phyloP scores from a whole-genome alignment of 768 basidiomycete species.

The Megacollybia marginata region DNA sequence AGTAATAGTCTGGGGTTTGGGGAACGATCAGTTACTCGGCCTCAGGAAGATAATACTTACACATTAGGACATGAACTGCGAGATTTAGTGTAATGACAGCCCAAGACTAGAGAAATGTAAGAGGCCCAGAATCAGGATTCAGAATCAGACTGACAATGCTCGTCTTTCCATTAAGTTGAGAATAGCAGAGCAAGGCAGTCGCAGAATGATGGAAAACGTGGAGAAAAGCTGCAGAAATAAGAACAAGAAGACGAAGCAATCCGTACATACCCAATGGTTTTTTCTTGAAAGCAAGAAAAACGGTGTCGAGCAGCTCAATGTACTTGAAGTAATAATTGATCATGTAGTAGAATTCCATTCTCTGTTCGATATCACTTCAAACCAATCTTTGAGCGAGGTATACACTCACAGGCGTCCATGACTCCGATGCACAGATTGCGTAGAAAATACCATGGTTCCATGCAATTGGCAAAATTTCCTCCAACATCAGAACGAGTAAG shows the following conservation, averaged over 20 bases:
- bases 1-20: slow-evolving; percentile 80
- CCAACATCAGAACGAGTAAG: slow-evolving; percentile 81
- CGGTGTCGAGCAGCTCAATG: slow-evolving; percentile 90
- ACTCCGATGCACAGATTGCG: slow-evolving; percentile 65
- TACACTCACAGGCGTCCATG: slow-evolving; percentile 82
- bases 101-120: slow-evolving; percentile 67
- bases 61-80: slow-evolving; percentile 95
- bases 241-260: neutral
- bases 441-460: slow-evolving; percentile 66
- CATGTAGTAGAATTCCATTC: slow-evolving; percentile 95
- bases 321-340: slow-evolving; percentile 99
- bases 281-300: slow-evolving; percentile 97
- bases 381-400: neutral
- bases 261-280: slow-evolving; percentile 80
- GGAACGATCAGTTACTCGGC: slow-evolving; percentile 1
- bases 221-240: slow-evolving; percentile 64
- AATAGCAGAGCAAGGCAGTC: slow-evolving; percentile 90
- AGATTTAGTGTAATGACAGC: slow-evolving; percentile 89
- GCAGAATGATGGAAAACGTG: slow-evolving; percentile 99
- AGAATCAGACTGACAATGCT: slow-evolving; percentile 63
- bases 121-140: slow-evolving; percentile 4
- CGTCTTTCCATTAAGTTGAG: slow-evolving; percentile 90
- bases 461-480: slow-evolving; percentile 81
- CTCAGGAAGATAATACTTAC: slow-evolving; percentile 39
- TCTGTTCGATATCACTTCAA: slow-evolving; percentile 33